phyloP scores from a whole-genome alignment of 2,329 filamentous ascomycete species.

The Nigrospora sphaerica region DNA sequence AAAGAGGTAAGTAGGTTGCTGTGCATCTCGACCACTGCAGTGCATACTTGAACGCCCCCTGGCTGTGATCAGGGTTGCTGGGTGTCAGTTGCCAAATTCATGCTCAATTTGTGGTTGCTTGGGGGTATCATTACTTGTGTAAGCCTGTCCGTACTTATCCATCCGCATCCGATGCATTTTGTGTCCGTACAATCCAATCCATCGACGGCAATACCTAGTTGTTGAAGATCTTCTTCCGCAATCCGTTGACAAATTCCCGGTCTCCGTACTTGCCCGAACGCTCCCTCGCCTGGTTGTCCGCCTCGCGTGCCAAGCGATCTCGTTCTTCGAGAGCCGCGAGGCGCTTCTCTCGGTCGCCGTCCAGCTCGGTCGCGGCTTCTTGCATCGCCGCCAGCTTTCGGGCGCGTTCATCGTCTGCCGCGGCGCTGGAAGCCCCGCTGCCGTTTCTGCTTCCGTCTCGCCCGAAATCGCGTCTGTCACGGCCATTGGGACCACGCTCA shows the following conservation, averaged over 20 bases:
- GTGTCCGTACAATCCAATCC: no score
- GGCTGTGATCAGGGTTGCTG: no score
- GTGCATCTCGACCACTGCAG: no score
- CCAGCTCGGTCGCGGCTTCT: conserved; percentile 60
- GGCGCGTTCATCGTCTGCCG: conserved; percentile 45
- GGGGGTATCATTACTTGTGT: no score
- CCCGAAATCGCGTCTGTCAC: conserved; percentile 1
- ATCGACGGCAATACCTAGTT: no score
- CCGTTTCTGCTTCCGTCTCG: not conserved
- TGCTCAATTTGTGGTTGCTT: no score
- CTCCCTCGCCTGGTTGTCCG: conserved; percentile 57
- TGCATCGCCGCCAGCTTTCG: conserved; percentile 69
- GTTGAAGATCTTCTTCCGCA: conserved; percentile 47
- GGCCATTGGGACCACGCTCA: not conserved
- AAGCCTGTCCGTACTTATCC: no score
- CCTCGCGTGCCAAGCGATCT: conserved; percentile 57
- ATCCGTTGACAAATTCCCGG: conserved; percentile 54
- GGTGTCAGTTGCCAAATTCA: no score
- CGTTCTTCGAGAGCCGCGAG: conserved; percentile 58
- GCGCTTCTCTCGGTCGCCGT: conserved; percentile 61
- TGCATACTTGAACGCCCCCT: no score
- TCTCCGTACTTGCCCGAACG: conserved; percentile 55
- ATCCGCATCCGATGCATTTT: no score
- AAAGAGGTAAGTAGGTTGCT: no score
- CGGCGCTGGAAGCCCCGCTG: conserved; percentile 19